Percentiles rank a stretch among this genome's conserved stretches.
phyloP scores from a whole-genome alignment of 2,329 filamentous ascomycete species.

The Alternaria angustiovoidea region DNA sequence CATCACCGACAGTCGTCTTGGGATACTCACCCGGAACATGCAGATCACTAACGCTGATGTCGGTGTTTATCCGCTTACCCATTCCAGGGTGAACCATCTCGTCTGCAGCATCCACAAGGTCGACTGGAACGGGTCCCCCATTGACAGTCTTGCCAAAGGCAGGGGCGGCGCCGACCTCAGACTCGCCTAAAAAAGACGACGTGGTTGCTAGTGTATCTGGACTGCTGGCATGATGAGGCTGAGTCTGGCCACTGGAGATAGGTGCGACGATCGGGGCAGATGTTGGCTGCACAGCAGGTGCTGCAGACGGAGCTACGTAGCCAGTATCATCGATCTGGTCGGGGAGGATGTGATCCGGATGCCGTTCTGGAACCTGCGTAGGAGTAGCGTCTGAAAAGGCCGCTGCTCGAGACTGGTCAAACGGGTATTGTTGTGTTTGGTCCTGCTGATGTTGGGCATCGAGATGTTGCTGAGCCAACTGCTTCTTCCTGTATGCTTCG shows the following conservation, averaged over 20 bases:
- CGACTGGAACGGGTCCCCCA: conserved; percentile 39
- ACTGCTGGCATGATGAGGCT: conserved; percentile 19
- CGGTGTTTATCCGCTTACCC: conserved; percentile 54
- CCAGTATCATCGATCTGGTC: conserved; percentile 23
- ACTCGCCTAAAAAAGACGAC: conserved; percentile 45
- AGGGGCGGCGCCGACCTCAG: conserved; percentile 39
- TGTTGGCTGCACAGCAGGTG: conserved; percentile 10
- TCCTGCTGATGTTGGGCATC: conserved; percentile 36
- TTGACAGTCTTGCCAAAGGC: conserved; percentile 36
- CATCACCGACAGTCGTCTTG: conserved; percentile 12
- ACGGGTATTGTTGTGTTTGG: conserved; percentile 18
- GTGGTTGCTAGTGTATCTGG: conserved; percentile 24
- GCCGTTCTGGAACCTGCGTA: conserved; percentile 21
- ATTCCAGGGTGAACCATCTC: conserved; percentile 57
- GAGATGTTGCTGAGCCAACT: conserved; percentile 36
- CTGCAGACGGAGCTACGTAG: conserved; percentile 9
- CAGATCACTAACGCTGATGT: conserved; percentile 66
- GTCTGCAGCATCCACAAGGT: conserved; percentile 24
- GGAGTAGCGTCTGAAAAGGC: conserved; percentile 6
- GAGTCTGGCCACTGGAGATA: conserved; percentile 13
- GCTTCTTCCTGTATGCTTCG: conserved; percentile 44
- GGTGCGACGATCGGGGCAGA: conserved; percentile 23
- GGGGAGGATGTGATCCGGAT: conserved; percentile 23
- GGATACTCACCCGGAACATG: conserved; percentile 76
- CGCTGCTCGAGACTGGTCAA: conserved; percentile 8